Evolutionary conservation across 2,329 filamentous ascomycete species (phyloP).

Genomic region (Diaporthe velutina): DNA sequence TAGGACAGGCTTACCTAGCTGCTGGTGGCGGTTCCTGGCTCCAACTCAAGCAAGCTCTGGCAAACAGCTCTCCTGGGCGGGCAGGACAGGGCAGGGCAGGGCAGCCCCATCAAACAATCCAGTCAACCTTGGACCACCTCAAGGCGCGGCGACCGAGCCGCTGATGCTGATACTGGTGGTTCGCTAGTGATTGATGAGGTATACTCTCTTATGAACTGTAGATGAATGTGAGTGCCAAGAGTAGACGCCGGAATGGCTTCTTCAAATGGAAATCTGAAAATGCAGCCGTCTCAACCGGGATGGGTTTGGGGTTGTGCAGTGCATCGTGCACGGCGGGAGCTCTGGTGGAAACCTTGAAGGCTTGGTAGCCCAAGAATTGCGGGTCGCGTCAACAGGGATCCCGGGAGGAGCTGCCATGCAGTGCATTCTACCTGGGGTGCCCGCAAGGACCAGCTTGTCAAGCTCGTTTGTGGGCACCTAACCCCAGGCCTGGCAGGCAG

Average conservation of each 20-base stretch:
- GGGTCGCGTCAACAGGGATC: constrained; percentile 27
- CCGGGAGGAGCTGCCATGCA: background rate
- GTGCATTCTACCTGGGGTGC: background rate
- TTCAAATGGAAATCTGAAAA: constrained; percentile 5
- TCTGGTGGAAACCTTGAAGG: constrained; percentile 28
- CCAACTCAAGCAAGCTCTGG: constrained; percentile 8
- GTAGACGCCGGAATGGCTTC: background rate
- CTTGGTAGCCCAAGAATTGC: constrained; percentile 7
- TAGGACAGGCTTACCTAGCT: constrained; percentile 32
- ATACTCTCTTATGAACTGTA: constrained; percentile 15
- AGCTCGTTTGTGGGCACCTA: background rate
- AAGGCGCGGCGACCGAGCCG: background rate
- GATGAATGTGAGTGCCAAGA: constrained; percentile 20
- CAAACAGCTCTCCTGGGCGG: background rate
- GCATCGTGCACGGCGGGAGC: background rate
- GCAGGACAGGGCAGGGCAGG: background rate
- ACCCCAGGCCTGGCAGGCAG: background rate
- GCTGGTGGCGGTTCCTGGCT: background rate
- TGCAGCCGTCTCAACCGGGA: constrained; percentile 15
- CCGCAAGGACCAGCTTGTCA: constrained; percentile 6
- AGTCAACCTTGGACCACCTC: background rate
- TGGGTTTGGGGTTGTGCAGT: constrained; percentile 4
- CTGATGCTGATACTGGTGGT: background rate
- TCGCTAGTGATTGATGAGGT: constrained; percentile 8
- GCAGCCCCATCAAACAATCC: constrained; percentile 5